Base-by-base conservation (phyloP, 2,329 filamentous ascomycete genomes). In the Aspergillus ruber region DNA sequence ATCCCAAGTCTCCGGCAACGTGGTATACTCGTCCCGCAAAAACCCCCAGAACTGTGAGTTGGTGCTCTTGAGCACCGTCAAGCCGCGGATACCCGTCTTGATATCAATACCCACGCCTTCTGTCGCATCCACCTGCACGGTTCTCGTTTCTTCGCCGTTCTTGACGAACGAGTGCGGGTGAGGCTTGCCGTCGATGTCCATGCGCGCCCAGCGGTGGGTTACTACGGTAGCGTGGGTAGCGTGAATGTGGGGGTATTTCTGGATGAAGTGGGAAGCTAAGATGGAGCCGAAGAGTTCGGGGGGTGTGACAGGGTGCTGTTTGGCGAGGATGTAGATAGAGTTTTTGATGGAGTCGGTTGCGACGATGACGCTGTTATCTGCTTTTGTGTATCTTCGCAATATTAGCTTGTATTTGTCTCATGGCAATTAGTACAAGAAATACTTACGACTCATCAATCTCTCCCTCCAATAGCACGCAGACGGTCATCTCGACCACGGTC, bases 281-380 rank as follows among this genome's bases (percentile, higher is more conserved):
- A 87, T 86, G 61, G 85, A 81, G 56, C 87, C 91, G 68, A 88
- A 98, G 53, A 95, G 83, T 76, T 98, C 93, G 0, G 93, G 91
- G 13, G 93, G 90, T 58, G 85, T 89, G 60, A 98, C 86, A 29
- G 90, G 88, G 74, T 94, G 79, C 73, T 94, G 85, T 75, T 95
- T 96, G 64, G 93, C 91, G 65, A 88, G 85, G 73, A 98, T 90
- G 77, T 93, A 95, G 66, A 88, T 84, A 60, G 87, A 97, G 74
- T 98, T 95, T 77, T 98, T 98, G 75, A 97, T 95, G 21, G 90
- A 91, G 72, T 98, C 93, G 51, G 93, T 98, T 54, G 93, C 90
- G 51, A 98, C 91, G 50, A 98, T 83, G 56, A 94, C 88, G 61
- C 85, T 87, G 79, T 98, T 98, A 76, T 98, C 90, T 60, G 89